phyloP scores from a whole-genome alignment of 352 stramenopile genomes.

The Hyaloperonospora arabidopsidis region DNA sequence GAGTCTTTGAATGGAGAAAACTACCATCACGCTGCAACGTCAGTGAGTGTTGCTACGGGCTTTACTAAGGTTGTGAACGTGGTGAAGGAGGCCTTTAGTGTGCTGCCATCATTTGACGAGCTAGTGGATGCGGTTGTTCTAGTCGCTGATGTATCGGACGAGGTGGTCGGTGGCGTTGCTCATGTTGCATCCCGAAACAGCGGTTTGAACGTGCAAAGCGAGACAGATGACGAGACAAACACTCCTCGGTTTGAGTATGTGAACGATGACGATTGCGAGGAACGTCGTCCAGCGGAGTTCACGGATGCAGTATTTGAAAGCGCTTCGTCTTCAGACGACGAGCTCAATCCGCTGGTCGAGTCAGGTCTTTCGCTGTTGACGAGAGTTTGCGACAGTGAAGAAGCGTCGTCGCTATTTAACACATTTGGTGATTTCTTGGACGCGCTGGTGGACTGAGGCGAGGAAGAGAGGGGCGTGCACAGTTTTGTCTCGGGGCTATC shows the following conservation, averaged over 20 bases:
- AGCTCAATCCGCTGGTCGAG: conserved; percentile 33
- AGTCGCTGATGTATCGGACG: conserved; percentile 54
- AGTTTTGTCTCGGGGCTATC: no score
- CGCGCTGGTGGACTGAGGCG: conserved; percentile 45
- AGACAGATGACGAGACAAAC: conserved; percentile 11
- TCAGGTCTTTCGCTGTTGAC: conserved; percentile 45
- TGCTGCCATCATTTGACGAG: conserved; percentile 62
- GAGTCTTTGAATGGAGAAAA: conserved; percentile 59
- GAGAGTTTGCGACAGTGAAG: conserved; percentile 50
- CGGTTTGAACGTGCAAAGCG: conserved; percentile 1
- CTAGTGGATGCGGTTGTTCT: conserved; percentile 45
- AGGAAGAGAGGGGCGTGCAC: not conserved
- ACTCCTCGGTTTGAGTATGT: conserved; percentile 33
- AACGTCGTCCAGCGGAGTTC: conserved; percentile 2
- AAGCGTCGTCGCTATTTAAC: conserved; percentile 57
- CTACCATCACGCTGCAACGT: conserved; percentile 42
- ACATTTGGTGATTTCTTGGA: conserved; percentile 66
- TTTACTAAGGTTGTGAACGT: conserved; percentile 38
- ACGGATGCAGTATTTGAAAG: conserved; percentile 19
- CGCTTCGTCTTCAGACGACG: conserved; percentile 10
- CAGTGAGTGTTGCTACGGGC: conserved; percentile 34
- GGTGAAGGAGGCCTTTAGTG: conserved; percentile 39
- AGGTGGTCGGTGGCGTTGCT: conserved; percentile 34
- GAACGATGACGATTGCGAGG: conserved; percentile 11
- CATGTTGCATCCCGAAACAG: conserved; percentile 15